Conservation (phyloP, 129 eudicot species). For the Mikania micrantha region DNA sequence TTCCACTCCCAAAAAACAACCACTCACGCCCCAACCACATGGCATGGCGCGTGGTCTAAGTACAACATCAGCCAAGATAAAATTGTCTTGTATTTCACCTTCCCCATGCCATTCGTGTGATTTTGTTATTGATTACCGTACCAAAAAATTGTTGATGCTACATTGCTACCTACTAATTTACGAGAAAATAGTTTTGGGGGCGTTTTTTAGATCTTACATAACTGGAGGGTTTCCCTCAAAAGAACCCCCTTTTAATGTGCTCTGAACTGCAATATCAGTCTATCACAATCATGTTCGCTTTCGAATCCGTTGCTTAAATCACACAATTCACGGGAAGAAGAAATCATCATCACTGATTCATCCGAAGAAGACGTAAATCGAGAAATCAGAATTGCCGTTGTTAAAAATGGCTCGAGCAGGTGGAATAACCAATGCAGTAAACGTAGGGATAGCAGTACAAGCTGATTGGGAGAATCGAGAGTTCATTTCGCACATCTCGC, state of each 20-base stretch:
- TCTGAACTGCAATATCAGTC: constrained; percentile 14
- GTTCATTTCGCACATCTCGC: constrained; percentile 88
- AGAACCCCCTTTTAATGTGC: constrained; percentile 9
- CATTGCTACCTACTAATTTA: too few relatives aligned
- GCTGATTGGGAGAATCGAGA: constrained; percentile 99
- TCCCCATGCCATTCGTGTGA: too few relatives aligned
- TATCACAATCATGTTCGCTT: constrained; percentile 12
- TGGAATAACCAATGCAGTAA: constrained; percentile 91
- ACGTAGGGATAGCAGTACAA: constrained; percentile 94
- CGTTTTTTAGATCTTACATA: not conserved
- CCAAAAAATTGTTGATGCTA: too few relatives aligned
- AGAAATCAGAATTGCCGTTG: not conserved
- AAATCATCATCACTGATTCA: constrained; percentile 15
- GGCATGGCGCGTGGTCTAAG: too few relatives aligned
- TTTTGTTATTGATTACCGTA: too few relatives aligned
- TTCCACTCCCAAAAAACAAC: too few relatives aligned
- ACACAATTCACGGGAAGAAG: constrained; percentile 7
- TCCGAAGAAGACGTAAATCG: constrained; percentile 1
- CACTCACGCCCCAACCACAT: too few relatives aligned
- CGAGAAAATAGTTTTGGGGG: not conserved
- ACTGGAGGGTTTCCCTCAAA: constrained; percentile 2
- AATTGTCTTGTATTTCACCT: too few relatives aligned
- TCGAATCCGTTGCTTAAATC: constrained; percentile 22
- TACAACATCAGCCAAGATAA: too few relatives aligned
- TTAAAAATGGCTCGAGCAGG: constrained; percentile 68